Percentiles rank a stretch among this genome's conserved stretches.
phyloP scores from a whole-genome alignment of 169 alveolate species.

The Plasmodium gonderi region DNA sequence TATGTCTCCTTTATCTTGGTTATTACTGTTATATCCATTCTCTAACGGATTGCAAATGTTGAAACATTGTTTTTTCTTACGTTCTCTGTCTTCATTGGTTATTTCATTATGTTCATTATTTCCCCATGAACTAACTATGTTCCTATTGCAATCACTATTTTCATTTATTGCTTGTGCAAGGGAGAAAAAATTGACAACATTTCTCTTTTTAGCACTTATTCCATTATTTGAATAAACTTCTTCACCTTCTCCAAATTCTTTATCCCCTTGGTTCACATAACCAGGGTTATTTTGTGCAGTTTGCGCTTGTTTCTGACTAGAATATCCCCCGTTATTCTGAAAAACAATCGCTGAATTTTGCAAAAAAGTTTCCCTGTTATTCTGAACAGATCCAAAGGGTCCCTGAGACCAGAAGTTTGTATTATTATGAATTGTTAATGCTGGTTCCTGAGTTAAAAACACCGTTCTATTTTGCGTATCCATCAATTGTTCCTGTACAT shows the following conservation, averaged over 20 bases:
- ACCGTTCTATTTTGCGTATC: not conserved
- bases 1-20: not conserved
- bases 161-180: not conserved
- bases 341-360: not conserved
- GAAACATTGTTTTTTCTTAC: not conserved
- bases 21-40: not conserved
- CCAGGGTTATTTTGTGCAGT: not conserved
- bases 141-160: not conserved
- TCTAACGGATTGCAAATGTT: not conserved
- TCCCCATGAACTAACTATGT: not conserved
- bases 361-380: not conserved
- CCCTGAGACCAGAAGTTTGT: not conserved
- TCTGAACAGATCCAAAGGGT: not conserved
- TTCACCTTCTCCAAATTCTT: not conserved
- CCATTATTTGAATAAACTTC: not conserved
- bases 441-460: not conserved
- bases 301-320: not conserved
- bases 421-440: not conserved
- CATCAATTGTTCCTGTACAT: no score
- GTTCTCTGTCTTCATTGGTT: not conserved
- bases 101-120: not conserved
- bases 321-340: not conserved
- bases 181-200: not conserved
- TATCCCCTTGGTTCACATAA: not conserved
- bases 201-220: not conserved